These are phyloP conservation scores for Tulasnella sp. DNA, from an alignment of 768 basidiomycete species.

Conservation along the genomic window DNA sequence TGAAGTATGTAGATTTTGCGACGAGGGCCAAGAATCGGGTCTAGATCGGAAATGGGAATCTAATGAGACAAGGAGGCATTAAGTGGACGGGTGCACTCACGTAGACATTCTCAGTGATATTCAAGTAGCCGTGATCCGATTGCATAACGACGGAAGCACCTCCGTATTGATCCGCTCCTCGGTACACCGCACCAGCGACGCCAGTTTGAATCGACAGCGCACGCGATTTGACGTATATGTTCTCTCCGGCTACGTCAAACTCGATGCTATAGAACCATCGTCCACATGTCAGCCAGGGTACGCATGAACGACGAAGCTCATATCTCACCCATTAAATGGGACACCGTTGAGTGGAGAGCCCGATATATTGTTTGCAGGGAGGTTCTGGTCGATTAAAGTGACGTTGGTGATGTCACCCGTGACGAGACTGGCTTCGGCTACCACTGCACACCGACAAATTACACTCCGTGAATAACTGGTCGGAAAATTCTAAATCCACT, in stretches of 20 bases:
- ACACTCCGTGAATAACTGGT: too few relatives aligned
- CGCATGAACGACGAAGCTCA: neutral
- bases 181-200: slow-evolving; percentile 60
- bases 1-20: slow-evolving; percentile 59
- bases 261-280: slow-evolving; percentile 4
- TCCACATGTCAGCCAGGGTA: neutral
- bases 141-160: slow-evolving; percentile 49
- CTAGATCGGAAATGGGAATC: slow-evolving; percentile 35
- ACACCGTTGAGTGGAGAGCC: slow-evolving; percentile 44
- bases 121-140: slow-evolving; percentile 48
- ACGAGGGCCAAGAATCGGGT: slow-evolving; percentile 55
- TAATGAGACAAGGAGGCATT: neutral
- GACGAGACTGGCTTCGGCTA: slow-evolving; percentile 41
- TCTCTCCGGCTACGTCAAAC: slow-evolving; percentile 14
- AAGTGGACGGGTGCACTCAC: slow-evolving; percentile 38
- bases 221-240: slow-evolving; percentile 51
- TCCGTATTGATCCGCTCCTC: slow-evolving; percentile 36
- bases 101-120: slow-evolving; percentile 50
- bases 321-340: slow-evolving; percentile 55
- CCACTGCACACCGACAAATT: neutral
- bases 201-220: slow-evolving; percentile 48
- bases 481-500: slow-evolving; percentile 28
- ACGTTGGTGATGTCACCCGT: slow-evolving; percentile 44
- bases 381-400: slow-evolving; percentile 34
- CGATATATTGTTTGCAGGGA: slow-evolving; percentile 50